Evolutionary conservation across 2,329 filamentous ascomycete species (phyloP), one percentile per base, ranked within the genome.

Genomic region (Fusarium sp.): DNA sequence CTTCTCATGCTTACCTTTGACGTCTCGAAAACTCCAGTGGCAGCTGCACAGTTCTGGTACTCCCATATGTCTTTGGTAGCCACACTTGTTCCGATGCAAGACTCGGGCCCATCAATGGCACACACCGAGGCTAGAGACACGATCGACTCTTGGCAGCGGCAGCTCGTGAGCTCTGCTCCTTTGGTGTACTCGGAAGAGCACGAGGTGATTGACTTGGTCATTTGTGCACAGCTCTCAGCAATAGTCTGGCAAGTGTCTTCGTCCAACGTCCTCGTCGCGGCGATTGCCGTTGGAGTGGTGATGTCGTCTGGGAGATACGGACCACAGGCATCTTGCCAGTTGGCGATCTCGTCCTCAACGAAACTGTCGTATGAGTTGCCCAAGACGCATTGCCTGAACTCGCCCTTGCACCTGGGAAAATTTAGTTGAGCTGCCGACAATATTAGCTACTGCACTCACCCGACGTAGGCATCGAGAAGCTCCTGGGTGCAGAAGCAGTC

Each of bases 401-500:
- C 68, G 8, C 54, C 61, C 52, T 70, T 68, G 29, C 68, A 70
- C 9, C 68, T 70, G 13, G 13, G 6, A 35, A 36, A 22, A 20
- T 27, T 50, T 29, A 13, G 65, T 56, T 13, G 25, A n/a, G 14
- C 3, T 25, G n/a, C 16, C 11, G 9, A 20, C 20, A 1, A 31
- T 33, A 2, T 2, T 1, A 31, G 9, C 27, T 2, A 11, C 45
- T 9, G 14, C 2, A 22, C 68, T 63, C 35, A 70, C 68, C 59
- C 68, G 6, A 70, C 45, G 6, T 68, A 70, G 14, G 58, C 68
- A 50, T 70, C 38, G 11, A 70, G 50, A 13, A 68, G 59, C 22
- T 70, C 68, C 18, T 70, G 65, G 16, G 68, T 70, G 38, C 68
- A 70, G 31, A 70, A 68, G 31, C 68, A 70, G 42, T 70, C 47